Conservation (phyloP, 352 stramenopile species). For the Globisporangium spiculum region DNA sequence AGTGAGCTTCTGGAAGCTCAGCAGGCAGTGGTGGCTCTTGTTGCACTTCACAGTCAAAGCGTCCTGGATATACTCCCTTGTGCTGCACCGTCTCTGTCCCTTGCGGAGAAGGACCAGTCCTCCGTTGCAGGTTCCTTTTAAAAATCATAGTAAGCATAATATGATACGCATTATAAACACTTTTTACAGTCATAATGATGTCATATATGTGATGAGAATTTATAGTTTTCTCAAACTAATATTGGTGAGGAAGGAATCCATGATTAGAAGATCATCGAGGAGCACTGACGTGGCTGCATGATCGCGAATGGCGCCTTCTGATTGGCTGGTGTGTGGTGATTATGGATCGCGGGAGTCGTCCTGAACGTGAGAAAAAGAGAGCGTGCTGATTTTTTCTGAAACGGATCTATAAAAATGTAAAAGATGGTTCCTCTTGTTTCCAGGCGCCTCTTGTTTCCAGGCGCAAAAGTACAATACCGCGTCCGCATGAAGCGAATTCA, state of each 20-base stretch:
- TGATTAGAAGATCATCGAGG: background rate
- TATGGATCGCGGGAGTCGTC: background rate
- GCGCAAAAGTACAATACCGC: too few relatives aligned
- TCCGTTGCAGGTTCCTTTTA: background rate
- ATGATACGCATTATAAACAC: background rate
- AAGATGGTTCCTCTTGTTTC: too few relatives aligned
- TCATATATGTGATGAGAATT: background rate
- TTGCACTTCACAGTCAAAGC: background rate
- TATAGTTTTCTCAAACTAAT: background rate
- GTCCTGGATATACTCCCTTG: background rate
- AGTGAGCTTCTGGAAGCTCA: background rate
- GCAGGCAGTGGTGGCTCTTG: background rate
- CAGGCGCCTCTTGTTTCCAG: background rate
- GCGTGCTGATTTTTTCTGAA: background rate
- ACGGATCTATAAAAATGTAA: too few relatives aligned
- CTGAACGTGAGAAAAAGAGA: too few relatives aligned
- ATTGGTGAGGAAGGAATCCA: background rate
- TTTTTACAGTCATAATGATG: too few relatives aligned
- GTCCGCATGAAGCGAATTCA: too few relatives aligned
- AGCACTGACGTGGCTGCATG: slow-evolving; percentile 8
- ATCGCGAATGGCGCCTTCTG: background rate
- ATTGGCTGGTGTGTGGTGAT: slow-evolving; percentile 1
- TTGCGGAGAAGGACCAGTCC: background rate
- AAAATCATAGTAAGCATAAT: background rate
- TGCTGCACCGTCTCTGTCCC: background rate